These are phyloP conservation scores for Cnidoscolus chayamansa DNA, from an alignment of 441 rosid species.

Conservation along the genomic window DNA sequence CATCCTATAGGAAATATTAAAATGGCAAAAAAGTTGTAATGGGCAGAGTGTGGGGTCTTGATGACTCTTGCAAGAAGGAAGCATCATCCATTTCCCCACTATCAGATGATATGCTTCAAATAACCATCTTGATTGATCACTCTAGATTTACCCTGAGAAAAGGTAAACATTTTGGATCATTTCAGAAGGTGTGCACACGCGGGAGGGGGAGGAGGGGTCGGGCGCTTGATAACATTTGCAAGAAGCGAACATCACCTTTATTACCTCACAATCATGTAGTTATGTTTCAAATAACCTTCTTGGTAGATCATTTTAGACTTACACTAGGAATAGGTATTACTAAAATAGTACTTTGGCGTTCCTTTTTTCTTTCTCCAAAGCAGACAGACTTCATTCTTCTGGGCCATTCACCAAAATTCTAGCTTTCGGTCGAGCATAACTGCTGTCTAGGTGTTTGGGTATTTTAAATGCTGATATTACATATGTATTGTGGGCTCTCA, in stretches of 20 bases:
- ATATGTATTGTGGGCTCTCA: background rate
- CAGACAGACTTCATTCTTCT: background rate
- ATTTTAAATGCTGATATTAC: background rate
- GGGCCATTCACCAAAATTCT: background rate
- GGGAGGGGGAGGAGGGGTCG: too few relatives aligned
- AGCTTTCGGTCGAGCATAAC: background rate
- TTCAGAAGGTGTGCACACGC: too few relatives aligned
- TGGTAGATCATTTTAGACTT: background rate
- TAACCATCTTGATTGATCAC: background rate
- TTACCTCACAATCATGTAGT: background rate
- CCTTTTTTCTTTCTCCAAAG: background rate
- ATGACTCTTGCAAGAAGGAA: background rate
- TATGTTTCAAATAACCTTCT: background rate
- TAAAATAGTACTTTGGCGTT: slow-evolving; percentile 2
- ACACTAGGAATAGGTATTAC: background rate
- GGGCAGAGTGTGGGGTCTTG: slow-evolving; percentile 3
- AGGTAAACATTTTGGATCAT: too few relatives aligned
- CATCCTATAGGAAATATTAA: slow-evolving; percentile 1
- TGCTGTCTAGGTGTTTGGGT: background rate
- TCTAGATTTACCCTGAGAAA: background rate
- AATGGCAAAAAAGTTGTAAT: slow-evolving; percentile 3
- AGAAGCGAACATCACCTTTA: background rate
- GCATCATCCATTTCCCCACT: background rate
- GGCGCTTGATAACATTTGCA: background rate
- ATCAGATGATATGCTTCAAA: background rate